phyloP scores from a whole-genome alignment of 495 filamentous ascomycete genomes.

The Podospora tetraspora region DNA sequence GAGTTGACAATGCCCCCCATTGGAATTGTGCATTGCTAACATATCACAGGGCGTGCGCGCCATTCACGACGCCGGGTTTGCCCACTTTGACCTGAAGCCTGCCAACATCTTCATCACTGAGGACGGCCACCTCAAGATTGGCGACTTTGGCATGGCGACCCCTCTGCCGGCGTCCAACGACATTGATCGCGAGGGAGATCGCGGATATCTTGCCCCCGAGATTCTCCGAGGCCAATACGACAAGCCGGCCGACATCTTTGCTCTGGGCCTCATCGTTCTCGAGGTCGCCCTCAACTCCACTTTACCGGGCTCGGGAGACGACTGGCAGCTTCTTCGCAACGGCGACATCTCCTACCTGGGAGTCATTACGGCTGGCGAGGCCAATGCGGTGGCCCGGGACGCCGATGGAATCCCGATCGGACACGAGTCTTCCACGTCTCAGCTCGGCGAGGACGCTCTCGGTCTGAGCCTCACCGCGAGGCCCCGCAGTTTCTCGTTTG shows the following conservation, averaged over 20 bases:
- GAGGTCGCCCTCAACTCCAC: constrained; percentile 90
- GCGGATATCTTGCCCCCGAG: constrained; percentile 92
- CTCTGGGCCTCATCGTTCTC: constrained; percentile 85
- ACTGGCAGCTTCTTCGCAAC: constrained; percentile 80
- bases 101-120: constrained; percentile 89
- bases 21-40: constrained; percentile 29
- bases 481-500: constrained; percentile 24
- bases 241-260: constrained; percentile 89
- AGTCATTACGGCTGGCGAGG: constrained; percentile 71
- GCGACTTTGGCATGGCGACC: constrained; percentile 91
- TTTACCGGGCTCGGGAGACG: constrained; percentile 83
- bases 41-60: constrained; percentile 67
- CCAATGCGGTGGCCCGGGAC: constrained; percentile 65
- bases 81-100: constrained; percentile 93
- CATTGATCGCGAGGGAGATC: constrained; percentile 88
- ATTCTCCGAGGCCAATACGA: constrained; percentile 77
- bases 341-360: constrained; percentile 85
- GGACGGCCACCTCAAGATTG: constrained; percentile 90
- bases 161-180: constrained; percentile 65
- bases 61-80: constrained; percentile 81
- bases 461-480: constrained; percentile 6
- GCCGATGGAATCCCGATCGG: constrained; percentile 59
- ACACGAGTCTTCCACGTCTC: constrained; percentile 34
- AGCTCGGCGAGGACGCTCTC: constrained; percentile 26
- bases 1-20: constrained; percentile 31